Conservation (phyloP, 2,329 filamentous ascomycete species). For the Chaetomiaceae sp. region DNA sequence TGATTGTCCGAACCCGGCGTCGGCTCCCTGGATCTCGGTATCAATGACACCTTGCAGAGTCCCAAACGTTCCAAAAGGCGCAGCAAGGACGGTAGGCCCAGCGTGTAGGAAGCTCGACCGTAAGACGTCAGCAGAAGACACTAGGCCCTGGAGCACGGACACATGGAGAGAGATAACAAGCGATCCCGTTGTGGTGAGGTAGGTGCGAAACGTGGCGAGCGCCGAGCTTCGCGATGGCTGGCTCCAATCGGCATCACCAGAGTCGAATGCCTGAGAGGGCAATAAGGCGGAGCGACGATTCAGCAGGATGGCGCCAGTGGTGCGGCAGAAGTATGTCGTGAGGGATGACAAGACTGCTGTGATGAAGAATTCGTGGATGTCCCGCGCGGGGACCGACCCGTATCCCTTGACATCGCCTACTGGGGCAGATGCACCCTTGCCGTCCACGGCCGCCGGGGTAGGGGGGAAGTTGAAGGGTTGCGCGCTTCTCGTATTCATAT, state of each 20-base stretch:
- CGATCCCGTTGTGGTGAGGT: constrained; percentile 53
- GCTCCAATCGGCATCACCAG: constrained; percentile 29
- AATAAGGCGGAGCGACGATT: constrained; percentile 52
- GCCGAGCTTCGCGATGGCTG: constrained; percentile 34
- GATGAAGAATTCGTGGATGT: constrained; percentile 52
- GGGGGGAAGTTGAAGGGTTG: constrained; percentile 31
- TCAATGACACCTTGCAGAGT: constrained; percentile 37
- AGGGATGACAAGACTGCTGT: constrained; percentile 49
- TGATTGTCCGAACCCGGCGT: constrained; percentile 43
- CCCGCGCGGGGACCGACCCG: constrained; percentile 37
- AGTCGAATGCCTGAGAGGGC: constrained; percentile 30
- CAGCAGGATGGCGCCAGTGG: constrained; percentile 47
- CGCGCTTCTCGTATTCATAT: constrained; percentile 33
- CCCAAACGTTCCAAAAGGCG: constrained; percentile 50
- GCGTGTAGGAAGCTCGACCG: constrained; percentile 38
- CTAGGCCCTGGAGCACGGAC: constrained; percentile 44
- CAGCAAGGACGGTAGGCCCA: constrained; percentile 47
- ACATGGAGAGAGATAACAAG: constrained; percentile 49
- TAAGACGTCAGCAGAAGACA: constrained; percentile 42
- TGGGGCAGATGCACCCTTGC: constrained; percentile 26
- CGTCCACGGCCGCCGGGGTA: constrained; percentile 31
- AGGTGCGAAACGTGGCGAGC: constrained; percentile 48
- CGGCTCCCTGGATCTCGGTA: constrained; percentile 33
- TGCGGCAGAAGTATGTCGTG: constrained; percentile 46
- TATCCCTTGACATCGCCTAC: constrained; percentile 34